A percentile compares a stretch with the other conserved stretches of the same genome.
phyloP scores from a whole-genome alignment of 164 flowering plant genomes.

The Malania oleifera region DNA sequence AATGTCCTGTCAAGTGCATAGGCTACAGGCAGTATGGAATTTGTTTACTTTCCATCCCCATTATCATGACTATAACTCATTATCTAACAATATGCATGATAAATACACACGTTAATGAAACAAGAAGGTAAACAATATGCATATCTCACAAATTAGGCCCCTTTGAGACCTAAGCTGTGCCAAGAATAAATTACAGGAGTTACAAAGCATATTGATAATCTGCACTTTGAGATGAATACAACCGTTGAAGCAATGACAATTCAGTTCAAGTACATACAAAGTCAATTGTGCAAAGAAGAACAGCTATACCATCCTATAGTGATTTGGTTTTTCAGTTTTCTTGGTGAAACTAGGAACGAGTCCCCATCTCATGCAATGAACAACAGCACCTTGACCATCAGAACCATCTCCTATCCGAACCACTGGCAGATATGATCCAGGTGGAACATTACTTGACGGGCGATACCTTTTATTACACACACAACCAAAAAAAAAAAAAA shows the following conservation, averaged over 20 bases:
- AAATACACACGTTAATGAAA: no score
- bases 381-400: conserved; percentile 32
- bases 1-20: not conserved
- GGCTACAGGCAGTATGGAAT: no score
- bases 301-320: conserved; percentile 68
- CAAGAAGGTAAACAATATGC: no score
- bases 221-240: not conserved
- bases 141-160: no score
- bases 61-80: no score
- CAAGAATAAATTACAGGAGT: no score
- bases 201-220: not conserved
- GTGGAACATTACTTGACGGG: conserved; percentile 73
- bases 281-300: not conserved
- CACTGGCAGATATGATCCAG: conserved; percentile 74
- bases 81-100: no score
- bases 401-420: conserved; percentile 51
- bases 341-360: conserved; percentile 91
- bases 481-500: not conserved
- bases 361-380: conserved; percentile 98
- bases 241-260: not conserved
- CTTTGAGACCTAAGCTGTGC: no score
- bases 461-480: conserved; percentile 48
- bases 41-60: no score
- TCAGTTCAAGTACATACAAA: not conserved
- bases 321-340: conserved; percentile 78